These are phyloP conservation scores for Climacium dendroides DNA, from an alignment of 225 moss, liverwort and hornwort genomes.

Conservation along the genomic window DNA sequence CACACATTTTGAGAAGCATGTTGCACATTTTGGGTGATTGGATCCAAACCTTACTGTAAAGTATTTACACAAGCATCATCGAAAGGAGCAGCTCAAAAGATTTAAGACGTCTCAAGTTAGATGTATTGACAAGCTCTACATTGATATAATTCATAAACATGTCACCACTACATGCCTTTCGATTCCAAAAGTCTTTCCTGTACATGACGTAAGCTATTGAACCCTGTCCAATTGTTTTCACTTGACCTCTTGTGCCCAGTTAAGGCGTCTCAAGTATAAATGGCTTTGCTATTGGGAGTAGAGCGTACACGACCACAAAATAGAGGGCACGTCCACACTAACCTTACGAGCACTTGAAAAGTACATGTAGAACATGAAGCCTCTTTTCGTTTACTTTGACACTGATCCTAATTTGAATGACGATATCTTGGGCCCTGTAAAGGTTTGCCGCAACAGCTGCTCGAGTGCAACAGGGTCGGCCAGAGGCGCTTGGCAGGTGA, in stretches of 20 bases:
- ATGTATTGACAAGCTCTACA: neutral
- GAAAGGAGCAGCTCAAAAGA: neutral
- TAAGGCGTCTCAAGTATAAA: neutral
- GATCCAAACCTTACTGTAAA: neutral
- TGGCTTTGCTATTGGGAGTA: neutral
- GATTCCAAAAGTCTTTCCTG: neutral
- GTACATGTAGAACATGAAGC: neutral
- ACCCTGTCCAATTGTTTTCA: neutral
- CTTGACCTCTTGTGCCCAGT: neutral
- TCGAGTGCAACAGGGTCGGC: constrained; percentile 56
- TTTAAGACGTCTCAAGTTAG: neutral
- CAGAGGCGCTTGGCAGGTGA: constrained; percentile 80
- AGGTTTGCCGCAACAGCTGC: constrained; percentile 53
- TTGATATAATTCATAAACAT: no score
- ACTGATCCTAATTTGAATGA: constrained; percentile 40
- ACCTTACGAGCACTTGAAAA: neutral
- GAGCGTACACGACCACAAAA: neutral
- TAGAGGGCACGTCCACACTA: neutral
- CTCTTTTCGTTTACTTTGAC: neutral
- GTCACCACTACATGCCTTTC: neutral
- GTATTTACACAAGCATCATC: neutral
- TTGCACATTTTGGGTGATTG: neutral
- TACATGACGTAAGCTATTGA: neutral
- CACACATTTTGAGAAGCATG: neutral
- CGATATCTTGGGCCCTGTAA: constrained; percentile 30